Evolutionary conservation across 768 basidiomycete species (phyloP), one percentile per base, ranked within the genome.

Genomic region (Lactifluus hygrophoroides): DNA sequence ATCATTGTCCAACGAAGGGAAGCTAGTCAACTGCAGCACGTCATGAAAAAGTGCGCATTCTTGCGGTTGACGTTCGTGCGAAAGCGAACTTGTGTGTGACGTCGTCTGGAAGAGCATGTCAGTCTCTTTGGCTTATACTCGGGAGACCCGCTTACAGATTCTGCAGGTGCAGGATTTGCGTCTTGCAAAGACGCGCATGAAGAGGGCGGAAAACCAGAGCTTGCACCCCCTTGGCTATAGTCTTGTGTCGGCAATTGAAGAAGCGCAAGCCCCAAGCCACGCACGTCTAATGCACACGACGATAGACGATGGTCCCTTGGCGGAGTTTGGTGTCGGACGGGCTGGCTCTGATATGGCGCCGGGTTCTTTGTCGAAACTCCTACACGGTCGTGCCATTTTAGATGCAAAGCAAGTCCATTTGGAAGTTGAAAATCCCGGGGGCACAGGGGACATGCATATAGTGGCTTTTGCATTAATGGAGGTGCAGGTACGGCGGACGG

Each of bases 351-450:
- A 40, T 17, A 52, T 2, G 32, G 5, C 13, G 35, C 28, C n/a
- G 19, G 21, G 17, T 55, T 45, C 21, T n/a, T 32, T 13, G n/a
- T 32, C 21, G 37, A 42, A 25, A 13, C 25, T 1, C 35, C 54
- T 17, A 51, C 45, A n/a, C 62, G 62, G 35, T 63, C 59, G 51
- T 64, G 62, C 62, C 62, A 64, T 44, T 62, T 62, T 23, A 64
- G 50, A 21, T 64, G 62, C 51, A 64, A 57, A 14, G 62, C 60
- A 28, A 64, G 62, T 2, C 62, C 62, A 17, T 64, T 64, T 11
- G 62, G 60, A 32, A 64, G 51, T 42, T 56, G 45, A 44, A 64
- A 64, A 30, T 48, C 51, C 14, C 62, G 35, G 44, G 49, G 45
- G 42, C 62, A 64, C 27, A 54, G 62, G 25, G 53, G 62, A 30